Evolutionary conservation across 306 rosid species (phyloP).

Genomic region (Ammopiptanthus mongolicus): DNA sequence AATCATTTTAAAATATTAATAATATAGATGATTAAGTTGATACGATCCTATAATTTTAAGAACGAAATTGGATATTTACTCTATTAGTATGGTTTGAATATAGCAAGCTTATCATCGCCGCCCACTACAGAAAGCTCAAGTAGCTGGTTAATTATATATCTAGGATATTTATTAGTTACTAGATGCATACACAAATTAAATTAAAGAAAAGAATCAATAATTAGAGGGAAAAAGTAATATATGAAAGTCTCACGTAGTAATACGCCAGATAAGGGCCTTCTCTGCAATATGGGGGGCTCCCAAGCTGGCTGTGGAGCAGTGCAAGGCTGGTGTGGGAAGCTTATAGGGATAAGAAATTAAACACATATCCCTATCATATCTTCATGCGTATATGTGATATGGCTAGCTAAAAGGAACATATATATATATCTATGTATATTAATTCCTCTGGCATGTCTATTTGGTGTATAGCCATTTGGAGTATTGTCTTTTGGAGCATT

Average conservation of each 20-base stretch:
- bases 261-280: constrained; percentile 27
- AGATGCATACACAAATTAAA: not conserved
- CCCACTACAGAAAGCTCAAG: constrained; percentile 12
- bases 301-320: constrained; percentile 63
- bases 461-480: constrained; percentile 36
- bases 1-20: no score
- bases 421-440: not conserved
- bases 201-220: not conserved
- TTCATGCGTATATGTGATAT: constrained; percentile 38
- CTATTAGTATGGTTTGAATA: not conserved
- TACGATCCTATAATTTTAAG: no score
- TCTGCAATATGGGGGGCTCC: constrained; percentile 15
- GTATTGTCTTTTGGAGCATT: constrained; percentile 35
- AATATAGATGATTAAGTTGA: no score
- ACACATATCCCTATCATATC: not conserved
- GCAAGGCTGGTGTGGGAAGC: constrained; percentile 50
- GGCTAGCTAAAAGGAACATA: constrained; percentile 11
- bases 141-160: not conserved
- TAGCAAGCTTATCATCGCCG: constrained; percentile 5
- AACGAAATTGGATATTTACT: no score
- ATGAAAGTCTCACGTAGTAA: constrained; percentile 24
- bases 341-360: constrained; percentile 34
- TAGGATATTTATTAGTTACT: not conserved
- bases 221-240: not conserved
- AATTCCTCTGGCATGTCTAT: constrained; percentile 15